phyloP scores from a whole-genome alignment of 1,284 basidiomycete species.

The Athelia sp. region DNA sequence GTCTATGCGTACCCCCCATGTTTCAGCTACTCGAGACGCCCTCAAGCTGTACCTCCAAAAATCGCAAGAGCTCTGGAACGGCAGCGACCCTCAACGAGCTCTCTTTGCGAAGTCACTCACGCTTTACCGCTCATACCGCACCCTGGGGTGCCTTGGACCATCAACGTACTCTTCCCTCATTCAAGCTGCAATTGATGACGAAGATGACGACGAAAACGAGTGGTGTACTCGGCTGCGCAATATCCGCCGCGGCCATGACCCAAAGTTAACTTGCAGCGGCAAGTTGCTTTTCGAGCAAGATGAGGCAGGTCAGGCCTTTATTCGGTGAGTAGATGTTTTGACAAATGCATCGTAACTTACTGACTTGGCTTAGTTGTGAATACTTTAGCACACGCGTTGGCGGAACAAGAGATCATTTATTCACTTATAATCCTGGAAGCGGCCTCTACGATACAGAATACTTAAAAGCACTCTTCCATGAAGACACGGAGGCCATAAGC shows the following conservation, averaged over 20 bases:
- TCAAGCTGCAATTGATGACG: neutral
- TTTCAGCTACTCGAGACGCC: constrained; percentile 6
- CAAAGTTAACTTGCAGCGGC: neutral
- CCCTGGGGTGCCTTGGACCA: constrained; percentile 3
- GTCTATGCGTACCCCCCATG: constrained; percentile 4
- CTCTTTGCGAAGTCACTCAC: constrained; percentile 6
- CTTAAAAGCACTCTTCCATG: constrained; percentile 15
- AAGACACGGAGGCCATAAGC: constrained; percentile 15
- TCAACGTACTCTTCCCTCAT: neutral
- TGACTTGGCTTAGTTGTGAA: constrained; percentile 8
- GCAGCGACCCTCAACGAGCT: constrained; percentile 4
- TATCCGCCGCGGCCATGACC: neutral
- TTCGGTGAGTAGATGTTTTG: neutral
- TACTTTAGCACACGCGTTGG: constrained; percentile 5
- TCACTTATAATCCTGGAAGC: constrained; percentile 8
- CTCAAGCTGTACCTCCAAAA: constrained; percentile 5
- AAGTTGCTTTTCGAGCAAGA: neutral
- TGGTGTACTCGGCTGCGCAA: neutral
- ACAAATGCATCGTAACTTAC: neutral
- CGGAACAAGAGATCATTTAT: constrained; percentile 10
- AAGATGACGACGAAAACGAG: too few species aligned
- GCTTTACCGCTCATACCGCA: constrained; percentile 3
- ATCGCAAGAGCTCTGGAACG: constrained; percentile 1
- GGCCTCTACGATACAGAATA: constrained; percentile 15
- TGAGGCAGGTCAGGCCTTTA: neutral